Evolutionary conservation across 768 basidiomycete genomes (phyloP).

Genomic region (Mycena haematopus): DNA sequence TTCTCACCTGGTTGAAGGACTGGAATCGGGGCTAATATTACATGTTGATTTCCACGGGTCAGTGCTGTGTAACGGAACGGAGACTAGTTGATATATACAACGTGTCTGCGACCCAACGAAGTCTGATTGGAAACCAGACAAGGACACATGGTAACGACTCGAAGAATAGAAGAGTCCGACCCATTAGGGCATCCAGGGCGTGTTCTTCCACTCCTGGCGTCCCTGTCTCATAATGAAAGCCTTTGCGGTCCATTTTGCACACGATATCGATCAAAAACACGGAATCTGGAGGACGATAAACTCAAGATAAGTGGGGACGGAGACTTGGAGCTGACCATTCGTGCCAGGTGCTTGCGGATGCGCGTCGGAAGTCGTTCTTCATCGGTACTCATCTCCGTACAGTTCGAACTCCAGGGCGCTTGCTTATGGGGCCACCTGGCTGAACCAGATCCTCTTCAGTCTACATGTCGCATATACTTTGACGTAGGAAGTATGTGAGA

Average conservation of each 20-base stretch:
- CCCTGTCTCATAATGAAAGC: too few species aligned
- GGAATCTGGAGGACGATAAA: conserved; percentile 14
- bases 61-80: neutral
- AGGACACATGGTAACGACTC: conserved; percentile 16
- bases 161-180: conserved; percentile 15
- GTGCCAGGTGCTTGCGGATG: conserved; percentile 2
- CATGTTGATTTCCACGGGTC: neutral
- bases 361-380: conserved; percentile 4
- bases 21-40: conserved; percentile 3
- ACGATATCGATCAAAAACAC: conserved; percentile 18
- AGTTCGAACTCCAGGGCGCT: conserved; percentile 79
- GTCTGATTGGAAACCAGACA: conserved; percentile 6
- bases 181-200: conserved; percentile 17
- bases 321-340: conserved; percentile 2
- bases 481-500: conserved; percentile 73
- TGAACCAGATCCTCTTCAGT: conserved; percentile 79
- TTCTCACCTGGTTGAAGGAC: conserved; percentile 12
- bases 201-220: conserved; percentile 18
- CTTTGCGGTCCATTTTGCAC: conserved; percentile 1
- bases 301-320: conserved; percentile 16
- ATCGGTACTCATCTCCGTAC: conserved; percentile 44
- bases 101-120: conserved; percentile 14
- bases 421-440: conserved; percentile 58
- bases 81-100: conserved; percentile 2
- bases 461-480: conserved; percentile 83